These are phyloP conservation scores for Theileria annulata DNA, from an alignment of 169 alveolate species.

Conservation along the genomic window DNA sequence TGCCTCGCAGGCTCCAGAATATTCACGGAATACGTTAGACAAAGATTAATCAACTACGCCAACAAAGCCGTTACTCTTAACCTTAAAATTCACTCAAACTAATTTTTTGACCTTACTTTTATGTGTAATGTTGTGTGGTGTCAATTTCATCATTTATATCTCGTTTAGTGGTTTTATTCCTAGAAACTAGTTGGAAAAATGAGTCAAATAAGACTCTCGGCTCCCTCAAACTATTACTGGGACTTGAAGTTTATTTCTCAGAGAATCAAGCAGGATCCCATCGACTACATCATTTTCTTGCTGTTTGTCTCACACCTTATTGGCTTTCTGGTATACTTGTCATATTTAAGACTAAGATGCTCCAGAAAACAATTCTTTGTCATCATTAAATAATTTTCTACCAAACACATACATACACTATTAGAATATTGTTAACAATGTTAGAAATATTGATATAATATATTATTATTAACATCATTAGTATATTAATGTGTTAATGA, in stretches of 20 bases:
- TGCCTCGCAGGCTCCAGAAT: constrained; percentile 24
- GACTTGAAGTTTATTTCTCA: constrained; percentile 12
- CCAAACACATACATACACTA: not conserved
- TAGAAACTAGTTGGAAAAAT: not conserved
- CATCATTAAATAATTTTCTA: not conserved
- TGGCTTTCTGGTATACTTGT: constrained; percentile 48
- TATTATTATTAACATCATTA: not conserved
- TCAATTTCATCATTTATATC: not conserved
- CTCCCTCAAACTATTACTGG: constrained; percentile 58
- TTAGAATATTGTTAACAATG: not conserved
- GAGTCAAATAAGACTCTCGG: constrained; percentile 8
- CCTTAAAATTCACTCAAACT: constrained; percentile 13
- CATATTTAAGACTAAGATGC: constrained; percentile 34
- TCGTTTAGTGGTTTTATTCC: not conserved
- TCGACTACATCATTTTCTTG: constrained; percentile 32
- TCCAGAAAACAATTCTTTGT: constrained; percentile 40
- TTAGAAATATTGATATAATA: not conserved
- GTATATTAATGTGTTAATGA: too few relatives aligned
- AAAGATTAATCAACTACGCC: constrained; percentile 34
- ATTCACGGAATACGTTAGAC: constrained; percentile 45
- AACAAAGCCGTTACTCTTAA: constrained; percentile 24
- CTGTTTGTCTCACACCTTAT: constrained; percentile 43
- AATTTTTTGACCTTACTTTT: not conserved
- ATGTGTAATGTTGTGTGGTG: not conserved
- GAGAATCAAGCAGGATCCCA: constrained; percentile 36